Conservation (phyloP, 495 filamentous ascomycete genomes). For the Penicillium flavigenum region DNA sequence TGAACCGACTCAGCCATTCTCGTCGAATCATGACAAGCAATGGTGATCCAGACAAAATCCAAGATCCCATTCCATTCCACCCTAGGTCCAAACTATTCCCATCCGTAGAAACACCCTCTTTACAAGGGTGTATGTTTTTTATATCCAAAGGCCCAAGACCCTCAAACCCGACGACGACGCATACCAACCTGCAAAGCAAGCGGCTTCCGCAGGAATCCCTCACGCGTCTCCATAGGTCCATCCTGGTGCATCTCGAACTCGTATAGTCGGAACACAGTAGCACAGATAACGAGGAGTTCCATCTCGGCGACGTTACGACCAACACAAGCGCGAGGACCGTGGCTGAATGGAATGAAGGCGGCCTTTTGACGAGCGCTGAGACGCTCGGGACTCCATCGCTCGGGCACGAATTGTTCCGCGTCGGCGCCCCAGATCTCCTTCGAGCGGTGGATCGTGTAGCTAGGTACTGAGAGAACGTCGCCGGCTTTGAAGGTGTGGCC, state of each 20-base stretch:
- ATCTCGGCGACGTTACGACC: slow-evolving; percentile 90
- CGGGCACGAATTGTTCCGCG: slow-evolving; percentile 78
- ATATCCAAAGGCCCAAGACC: neutral
- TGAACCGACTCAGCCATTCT: neutral
- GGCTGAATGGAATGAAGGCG: slow-evolving; percentile 83
- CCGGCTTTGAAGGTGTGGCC: slow-evolving; percentile 69
- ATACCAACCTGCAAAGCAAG: slow-evolving; percentile 72
- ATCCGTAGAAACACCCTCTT: neutral
- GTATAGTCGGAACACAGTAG: slow-evolving; percentile 72
- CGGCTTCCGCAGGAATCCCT: slow-evolving; percentile 91
- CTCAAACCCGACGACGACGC: slow-evolving; percentile 42
- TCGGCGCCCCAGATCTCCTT: slow-evolving; percentile 76
- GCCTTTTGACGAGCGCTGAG: slow-evolving; percentile 67
- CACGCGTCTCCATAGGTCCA: slow-evolving; percentile 69
- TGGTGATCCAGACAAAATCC: neutral
- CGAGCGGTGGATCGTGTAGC: slow-evolving; percentile 85
- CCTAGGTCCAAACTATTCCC: slow-evolving; percentile 11
- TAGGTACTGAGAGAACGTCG: slow-evolving; percentile 78
- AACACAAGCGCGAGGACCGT: slow-evolving; percentile 79
- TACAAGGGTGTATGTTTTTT: neutral
- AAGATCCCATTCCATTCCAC: slow-evolving; percentile 5
- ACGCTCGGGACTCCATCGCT: slow-evolving; percentile 62
- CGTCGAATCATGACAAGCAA: slow-evolving; percentile 16
- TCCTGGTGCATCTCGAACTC: slow-evolving; percentile 70
- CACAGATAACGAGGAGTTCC: slow-evolving; percentile 81